Evolutionary conservation across 1,284 basidiomycete species (phyloP).

Genomic region (Ceraceosorus bombacis): DNA sequence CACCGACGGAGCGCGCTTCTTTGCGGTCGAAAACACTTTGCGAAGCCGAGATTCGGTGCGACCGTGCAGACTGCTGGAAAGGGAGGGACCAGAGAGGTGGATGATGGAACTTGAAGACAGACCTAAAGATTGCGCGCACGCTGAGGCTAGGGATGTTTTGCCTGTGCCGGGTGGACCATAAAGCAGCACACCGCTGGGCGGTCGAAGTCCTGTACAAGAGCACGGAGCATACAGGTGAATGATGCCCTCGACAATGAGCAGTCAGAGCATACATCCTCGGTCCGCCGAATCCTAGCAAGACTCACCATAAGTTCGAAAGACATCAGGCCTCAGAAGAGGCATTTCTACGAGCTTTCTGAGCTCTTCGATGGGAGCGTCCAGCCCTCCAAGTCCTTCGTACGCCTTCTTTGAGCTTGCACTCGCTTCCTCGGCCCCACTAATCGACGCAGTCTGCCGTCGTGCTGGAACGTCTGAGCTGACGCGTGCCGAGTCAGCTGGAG

Average conservation of each 20-base stretch:
- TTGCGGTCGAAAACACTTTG: constrained; percentile 78
- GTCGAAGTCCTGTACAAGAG: constrained; percentile 61
- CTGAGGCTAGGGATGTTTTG: constrained; percentile 45
- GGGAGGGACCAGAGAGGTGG: constrained; percentile 80
- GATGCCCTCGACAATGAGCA: too few relatives aligned
- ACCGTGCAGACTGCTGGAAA: constrained; percentile 89
- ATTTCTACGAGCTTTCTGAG: constrained; percentile 91
- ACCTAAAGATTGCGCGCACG: constrained; percentile 38
- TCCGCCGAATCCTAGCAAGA: constrained; percentile 63
- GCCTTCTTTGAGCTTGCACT: background rate
- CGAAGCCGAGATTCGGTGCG: constrained; percentile 88
- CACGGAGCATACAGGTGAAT: too few relatives aligned
- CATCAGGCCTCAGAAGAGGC: constrained; percentile 77
- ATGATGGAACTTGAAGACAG: constrained; percentile 37
- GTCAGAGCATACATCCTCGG: constrained; percentile 32
- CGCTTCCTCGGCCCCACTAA: too few relatives aligned
- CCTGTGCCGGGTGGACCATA: constrained; percentile 48
- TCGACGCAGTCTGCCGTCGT: too few relatives aligned
- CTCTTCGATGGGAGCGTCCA: constrained; percentile 76
- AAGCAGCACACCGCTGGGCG: constrained; percentile 45
- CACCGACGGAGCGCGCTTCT: constrained; percentile 67
- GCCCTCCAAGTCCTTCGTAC: constrained; percentile 63
- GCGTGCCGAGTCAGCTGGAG: too few relatives aligned
- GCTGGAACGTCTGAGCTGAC: too few relatives aligned
- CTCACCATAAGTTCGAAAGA: constrained; percentile 79